Percentiles rank a stretch among this genome's conserved stretches.
phyloP scores from a whole-genome alignment of 495 filamentous ascomycete genomes.

The Neurospora sp. region DNA sequence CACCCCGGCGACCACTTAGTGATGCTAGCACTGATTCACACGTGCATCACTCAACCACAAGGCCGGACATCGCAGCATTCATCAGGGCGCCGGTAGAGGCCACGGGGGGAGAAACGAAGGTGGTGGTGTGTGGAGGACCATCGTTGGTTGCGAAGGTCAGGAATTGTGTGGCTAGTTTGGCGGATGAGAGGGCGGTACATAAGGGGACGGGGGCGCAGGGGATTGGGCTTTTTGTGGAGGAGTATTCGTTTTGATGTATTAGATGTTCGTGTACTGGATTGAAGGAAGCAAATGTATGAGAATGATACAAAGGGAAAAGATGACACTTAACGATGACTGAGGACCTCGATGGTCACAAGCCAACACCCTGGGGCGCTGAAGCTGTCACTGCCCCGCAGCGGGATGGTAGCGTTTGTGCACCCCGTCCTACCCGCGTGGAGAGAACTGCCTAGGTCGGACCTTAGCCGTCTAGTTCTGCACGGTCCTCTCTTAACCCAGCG shows the following conservation, averaged over 20 bases:
- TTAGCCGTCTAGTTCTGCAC: background rate
- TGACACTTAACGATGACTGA: background rate
- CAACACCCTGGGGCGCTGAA: background rate
- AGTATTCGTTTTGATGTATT: conserved; percentile 31
- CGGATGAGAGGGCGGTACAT: conserved; percentile 80
- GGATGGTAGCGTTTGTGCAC: background rate
- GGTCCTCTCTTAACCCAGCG: background rate
- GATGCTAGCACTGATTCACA: conserved; percentile 27
- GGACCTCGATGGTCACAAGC: background rate
- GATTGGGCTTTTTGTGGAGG: conserved; percentile 41
- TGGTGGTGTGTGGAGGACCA: conserved; percentile 70
- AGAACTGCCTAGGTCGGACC: background rate
- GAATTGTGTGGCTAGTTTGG: conserved; percentile 56
- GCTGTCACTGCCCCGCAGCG: background rate
- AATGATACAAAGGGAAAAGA: background rate
- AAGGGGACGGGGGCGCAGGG: conserved; percentile 88
- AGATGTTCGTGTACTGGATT: background rate
- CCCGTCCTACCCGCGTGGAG: background rate
- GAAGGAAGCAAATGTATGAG: background rate
- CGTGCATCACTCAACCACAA: conserved; percentile 25
- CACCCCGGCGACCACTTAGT: conserved; percentile 9
- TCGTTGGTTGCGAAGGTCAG: conserved; percentile 57
- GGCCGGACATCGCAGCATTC: conserved; percentile 35
- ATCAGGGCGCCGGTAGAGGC: conserved; percentile 51
- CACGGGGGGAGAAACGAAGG: conserved; percentile 70